Conservation (phyloP, 2,329 filamentous ascomycete species). For the Exutisphaerella laricina region DNA sequence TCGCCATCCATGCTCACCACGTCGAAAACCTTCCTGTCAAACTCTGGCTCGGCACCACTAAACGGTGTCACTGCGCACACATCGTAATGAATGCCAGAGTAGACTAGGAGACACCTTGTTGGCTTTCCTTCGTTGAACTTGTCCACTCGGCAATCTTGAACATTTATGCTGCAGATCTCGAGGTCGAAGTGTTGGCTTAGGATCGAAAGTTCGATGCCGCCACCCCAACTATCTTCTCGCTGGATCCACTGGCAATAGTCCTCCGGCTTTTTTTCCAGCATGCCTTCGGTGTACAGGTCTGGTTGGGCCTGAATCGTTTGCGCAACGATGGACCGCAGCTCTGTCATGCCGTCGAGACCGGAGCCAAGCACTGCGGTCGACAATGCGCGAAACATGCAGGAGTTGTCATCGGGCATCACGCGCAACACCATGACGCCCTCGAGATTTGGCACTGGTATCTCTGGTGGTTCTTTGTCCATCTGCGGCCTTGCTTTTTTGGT, state of each 20-base stretch:
- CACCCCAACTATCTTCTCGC: slow-evolving; percentile 78
- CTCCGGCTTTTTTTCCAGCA: slow-evolving; percentile 64
- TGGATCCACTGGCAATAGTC: slow-evolving; percentile 80
- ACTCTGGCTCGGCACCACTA: slow-evolving; percentile 60
- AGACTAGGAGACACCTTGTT: slow-evolving; percentile 72
- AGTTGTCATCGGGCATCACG: slow-evolving; percentile 96
- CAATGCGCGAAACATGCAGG: slow-evolving; percentile 86
- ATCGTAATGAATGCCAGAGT: slow-evolving; percentile 92
- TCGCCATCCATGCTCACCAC: slow-evolving; percentile 34
- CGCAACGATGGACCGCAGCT: slow-evolving; percentile 71
- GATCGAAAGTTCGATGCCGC: slow-evolving; percentile 82
- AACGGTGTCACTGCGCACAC: slow-evolving; percentile 70
- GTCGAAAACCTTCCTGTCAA: slow-evolving; percentile 73
- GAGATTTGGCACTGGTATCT: slow-evolving; percentile 53
- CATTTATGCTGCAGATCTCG: slow-evolving; percentile 80
- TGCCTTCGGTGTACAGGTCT: slow-evolving; percentile 65
- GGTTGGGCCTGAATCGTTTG: slow-evolving; percentile 69
- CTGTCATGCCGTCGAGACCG: slow-evolving; percentile 60
- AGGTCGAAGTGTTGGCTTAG: slow-evolving; percentile 78
- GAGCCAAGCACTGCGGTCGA: slow-evolving; percentile 67
- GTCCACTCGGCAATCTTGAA: slow-evolving; percentile 62
- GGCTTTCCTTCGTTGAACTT: slow-evolving; percentile 70
- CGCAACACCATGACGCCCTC: slow-evolving; percentile 63
- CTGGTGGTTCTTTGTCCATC: slow-evolving; percentile 54
- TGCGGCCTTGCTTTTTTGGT: slow-evolving; percentile 41